Evolutionary conservation across 306 rosid species (phyloP).

Genomic region (Lablab purpureus): DNA sequence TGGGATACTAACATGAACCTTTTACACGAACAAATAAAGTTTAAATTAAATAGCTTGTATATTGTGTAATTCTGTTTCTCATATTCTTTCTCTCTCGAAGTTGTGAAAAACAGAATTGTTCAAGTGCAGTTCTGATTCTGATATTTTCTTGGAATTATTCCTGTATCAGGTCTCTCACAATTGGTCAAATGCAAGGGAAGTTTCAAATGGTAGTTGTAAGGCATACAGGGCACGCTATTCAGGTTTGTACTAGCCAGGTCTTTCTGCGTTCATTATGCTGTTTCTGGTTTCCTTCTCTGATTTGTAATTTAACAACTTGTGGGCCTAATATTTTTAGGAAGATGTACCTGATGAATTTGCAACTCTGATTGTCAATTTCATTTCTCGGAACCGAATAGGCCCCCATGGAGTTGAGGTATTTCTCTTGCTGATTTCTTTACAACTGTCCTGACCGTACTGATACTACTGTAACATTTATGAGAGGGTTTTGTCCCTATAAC

Average conservation of each 20-base stretch:
- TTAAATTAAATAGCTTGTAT: constrained; percentile 11
- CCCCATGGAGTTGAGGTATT: constrained; percentile 91
- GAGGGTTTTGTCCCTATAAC: constrained; percentile 8
- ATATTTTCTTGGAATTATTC: constrained; percentile 41
- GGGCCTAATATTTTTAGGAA: constrained; percentile 63
- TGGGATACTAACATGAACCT: constrained; percentile 13
- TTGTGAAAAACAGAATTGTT: constrained; percentile 32
- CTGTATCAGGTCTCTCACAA: constrained; percentile 81
- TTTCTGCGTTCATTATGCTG: background rate
- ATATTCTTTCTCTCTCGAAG: constrained; percentile 8
- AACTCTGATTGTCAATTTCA: constrained; percentile 66
- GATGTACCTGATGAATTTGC: constrained; percentile 96
- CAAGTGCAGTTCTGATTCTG: constrained; percentile 43
- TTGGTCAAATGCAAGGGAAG: constrained; percentile 99
- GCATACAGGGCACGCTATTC: constrained; percentile 96
- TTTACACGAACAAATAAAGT: background rate
- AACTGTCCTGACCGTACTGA: constrained; percentile 20
- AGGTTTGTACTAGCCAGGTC: constrained; percentile 55
- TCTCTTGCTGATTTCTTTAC: constrained; percentile 38
- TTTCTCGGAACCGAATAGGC: constrained; percentile 85
- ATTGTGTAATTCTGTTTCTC: constrained; percentile 14
- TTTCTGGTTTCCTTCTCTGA: constrained; percentile 26
- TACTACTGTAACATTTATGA: background rate
- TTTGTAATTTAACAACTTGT: constrained; percentile 37
- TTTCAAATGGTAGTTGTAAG: constrained; percentile 92